Evolutionary conservation across 129 eudicot genomes (phyloP).

Genomic region (Flaveria trinervia): DNA sequence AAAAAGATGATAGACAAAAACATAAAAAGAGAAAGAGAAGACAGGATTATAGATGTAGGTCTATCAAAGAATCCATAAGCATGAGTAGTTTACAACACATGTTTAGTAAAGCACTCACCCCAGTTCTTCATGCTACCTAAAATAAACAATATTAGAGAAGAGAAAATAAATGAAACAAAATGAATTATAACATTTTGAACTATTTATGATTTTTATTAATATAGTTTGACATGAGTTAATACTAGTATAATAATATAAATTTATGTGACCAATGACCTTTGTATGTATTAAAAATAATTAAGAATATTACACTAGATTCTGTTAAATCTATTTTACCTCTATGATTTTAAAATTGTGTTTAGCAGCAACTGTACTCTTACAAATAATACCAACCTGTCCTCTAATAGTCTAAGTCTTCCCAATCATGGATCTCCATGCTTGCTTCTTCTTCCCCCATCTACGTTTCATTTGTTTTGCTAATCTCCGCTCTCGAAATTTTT

Average conservation of each 20-base stretch:
- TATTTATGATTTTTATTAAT: too few species aligned
- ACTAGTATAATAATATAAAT: too few species aligned
- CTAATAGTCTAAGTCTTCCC: constrained; percentile 16
- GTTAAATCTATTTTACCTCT: neutral
- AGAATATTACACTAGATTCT: neutral
- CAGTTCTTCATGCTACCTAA: constrained; percentile 95
- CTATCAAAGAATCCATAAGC: constrained; percentile 2
- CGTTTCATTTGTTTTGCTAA: constrained; percentile 38
- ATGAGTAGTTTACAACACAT: constrained; percentile 16
- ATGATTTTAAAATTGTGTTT: neutral
- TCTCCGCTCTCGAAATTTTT: constrained; percentile 44
- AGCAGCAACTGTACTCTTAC: neutral
- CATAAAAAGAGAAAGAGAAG: neutral
- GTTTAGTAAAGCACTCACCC: constrained; percentile 51
- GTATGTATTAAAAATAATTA: too few species aligned
- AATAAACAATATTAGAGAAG: too few species aligned
- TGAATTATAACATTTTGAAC: too few species aligned
- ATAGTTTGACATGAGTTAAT: too few species aligned
- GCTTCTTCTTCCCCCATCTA: constrained; percentile 52
- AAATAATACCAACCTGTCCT: neutral
- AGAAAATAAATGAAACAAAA: too few species aligned
- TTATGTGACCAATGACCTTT: too few species aligned
- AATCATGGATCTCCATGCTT: constrained; percentile 45
- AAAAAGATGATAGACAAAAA: neutral
- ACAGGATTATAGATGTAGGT: neutral